These are phyloP conservation scores for Phytophthora pseudosyringae DNA, from an alignment of 352 stramenopile genomes.

Conservation along the genomic window DNA sequence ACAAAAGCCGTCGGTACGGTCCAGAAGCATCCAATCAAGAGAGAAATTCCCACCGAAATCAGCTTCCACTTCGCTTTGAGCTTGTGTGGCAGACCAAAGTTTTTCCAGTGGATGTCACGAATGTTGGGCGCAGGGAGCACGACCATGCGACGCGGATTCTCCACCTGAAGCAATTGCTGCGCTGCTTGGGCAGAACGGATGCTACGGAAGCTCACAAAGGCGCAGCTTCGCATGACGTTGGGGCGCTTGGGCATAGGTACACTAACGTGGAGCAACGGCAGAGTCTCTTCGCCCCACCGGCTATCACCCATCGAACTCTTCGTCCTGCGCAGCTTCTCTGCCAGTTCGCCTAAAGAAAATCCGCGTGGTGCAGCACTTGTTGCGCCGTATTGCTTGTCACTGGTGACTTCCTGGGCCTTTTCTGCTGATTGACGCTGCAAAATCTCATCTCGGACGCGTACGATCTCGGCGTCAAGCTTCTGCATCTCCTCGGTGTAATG, in stretches of 20 bases:
- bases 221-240: slow-evolving; percentile 71
- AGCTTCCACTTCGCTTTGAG: slow-evolving; percentile 70
- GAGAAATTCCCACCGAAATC: slow-evolving; percentile 55
- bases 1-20: slow-evolving; percentile 82
- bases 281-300: slow-evolving; percentile 35
- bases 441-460: slow-evolving; percentile 55
- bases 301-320: slow-evolving; percentile 38
- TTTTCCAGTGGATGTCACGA: slow-evolving; percentile 78
- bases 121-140: slow-evolving; percentile 69
- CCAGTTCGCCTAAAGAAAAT: slow-evolving; percentile 36
- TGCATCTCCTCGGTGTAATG: slow-evolving; percentile 60
- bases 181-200: slow-evolving; percentile 70
- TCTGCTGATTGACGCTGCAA: slow-evolving; percentile 52
- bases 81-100: slow-evolving; percentile 71
- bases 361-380: slow-evolving; percentile 7
- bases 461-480: slow-evolving; percentile 57
- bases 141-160: slow-evolving; percentile 68
- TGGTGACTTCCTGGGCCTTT: slow-evolving; percentile 36
- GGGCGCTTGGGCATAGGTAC: slow-evolving; percentile 40
- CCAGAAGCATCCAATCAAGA: slow-evolving; percentile 79
- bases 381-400: slow-evolving; percentile 30
- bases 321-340: slow-evolving; percentile 39
- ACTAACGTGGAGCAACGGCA: slow-evolving; percentile 37
- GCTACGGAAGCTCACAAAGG: slow-evolving; percentile 76
- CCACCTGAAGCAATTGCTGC: slow-evolving; percentile 76